A percentile compares a stretch with the other conserved stretches of the same genome.
phyloP scores from a whole-genome alignment of 805 yeast species.

The Myxozyma mucilagina region DNA sequence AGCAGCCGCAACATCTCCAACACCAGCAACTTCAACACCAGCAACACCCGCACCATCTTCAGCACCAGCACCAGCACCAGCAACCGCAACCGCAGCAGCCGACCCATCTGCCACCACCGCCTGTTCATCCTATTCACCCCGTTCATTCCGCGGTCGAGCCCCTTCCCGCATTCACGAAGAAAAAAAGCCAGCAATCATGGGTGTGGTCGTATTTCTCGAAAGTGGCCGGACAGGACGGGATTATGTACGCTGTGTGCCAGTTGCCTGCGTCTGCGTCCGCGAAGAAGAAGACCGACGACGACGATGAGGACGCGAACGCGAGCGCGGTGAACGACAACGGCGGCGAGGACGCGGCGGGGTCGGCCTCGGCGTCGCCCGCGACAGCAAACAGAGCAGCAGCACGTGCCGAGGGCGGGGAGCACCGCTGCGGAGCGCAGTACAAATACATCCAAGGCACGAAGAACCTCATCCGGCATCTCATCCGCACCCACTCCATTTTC shows the following conservation, averaged over 20 bases:
- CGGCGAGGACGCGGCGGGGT: constrained; percentile 11
- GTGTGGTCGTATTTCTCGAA: constrained; percentile 31
- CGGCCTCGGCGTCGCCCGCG: neutral
- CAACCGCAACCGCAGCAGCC: constrained; percentile 1
- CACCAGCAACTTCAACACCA: constrained; percentile 5
- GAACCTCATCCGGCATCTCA: constrained; percentile 31
- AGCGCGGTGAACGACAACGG: neutral
- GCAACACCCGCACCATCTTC: constrained; percentile 9
- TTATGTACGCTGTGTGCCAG: constrained; percentile 29
- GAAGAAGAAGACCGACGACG: constrained; percentile 13
- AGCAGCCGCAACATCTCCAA: constrained; percentile 16
- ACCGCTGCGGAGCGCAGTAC: constrained; percentile 26
- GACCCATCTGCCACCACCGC: neutral
- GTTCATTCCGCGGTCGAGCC: neutral
- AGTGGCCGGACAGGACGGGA: constrained; percentile 22
- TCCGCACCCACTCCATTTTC: constrained; percentile 26
- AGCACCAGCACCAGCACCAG: constrained; percentile 14
- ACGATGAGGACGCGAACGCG: constrained; percentile 7
- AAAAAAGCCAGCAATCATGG: constrained; percentile 28
- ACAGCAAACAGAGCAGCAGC: neutral
- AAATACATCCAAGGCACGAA: constrained; percentile 31
- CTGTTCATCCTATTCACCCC: neutral
- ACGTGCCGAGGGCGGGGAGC: constrained; percentile 2
- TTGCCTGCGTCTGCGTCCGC: constrained; percentile 5
- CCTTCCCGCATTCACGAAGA: constrained; percentile 2